A percentile compares a stretch with the other conserved stretches of the same genome.
These are phyloP conservation scores for Rhododendron kiyosumense DNA, from an alignment of 148 eudicot genomes.

Conservation along the genomic window DNA sequence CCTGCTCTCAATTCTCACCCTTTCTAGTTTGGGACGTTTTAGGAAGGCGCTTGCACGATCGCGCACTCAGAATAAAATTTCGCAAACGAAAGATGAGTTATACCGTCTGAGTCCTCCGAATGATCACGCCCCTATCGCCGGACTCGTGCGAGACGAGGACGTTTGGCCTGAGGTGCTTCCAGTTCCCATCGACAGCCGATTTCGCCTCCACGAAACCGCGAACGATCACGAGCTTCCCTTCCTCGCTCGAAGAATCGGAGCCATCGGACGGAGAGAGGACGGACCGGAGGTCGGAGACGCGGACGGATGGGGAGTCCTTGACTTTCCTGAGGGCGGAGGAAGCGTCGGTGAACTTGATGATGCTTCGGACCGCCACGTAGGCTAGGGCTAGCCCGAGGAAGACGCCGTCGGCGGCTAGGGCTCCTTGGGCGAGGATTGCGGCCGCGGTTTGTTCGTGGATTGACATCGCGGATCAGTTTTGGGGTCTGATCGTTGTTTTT, in stretches of 20 bases:
- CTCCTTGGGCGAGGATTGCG: slow-evolving; percentile 48
- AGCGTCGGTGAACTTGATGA: slow-evolving; percentile 39
- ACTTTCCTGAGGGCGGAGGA: slow-evolving; percentile 64
- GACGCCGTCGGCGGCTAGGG: slow-evolving; percentile 76
- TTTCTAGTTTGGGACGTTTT: not conserved
- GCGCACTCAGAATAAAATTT: not conserved
- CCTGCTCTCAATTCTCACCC: not conserved
- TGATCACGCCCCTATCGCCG: slow-evolving; percentile 56
- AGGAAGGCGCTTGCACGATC: not conserved
- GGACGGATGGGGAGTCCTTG: slow-evolving; percentile 47
- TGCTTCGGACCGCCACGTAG: slow-evolving; percentile 53
- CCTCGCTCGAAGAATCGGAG: slow-evolving; percentile 17
- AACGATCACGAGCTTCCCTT: slow-evolving; percentile 48
- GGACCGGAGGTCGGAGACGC: slow-evolving; percentile 71
- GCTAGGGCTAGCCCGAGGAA: slow-evolving; percentile 64
- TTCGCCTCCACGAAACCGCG: slow-evolving; percentile 65
- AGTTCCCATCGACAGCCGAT: slow-evolving; percentile 46
- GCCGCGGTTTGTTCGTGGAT: slow-evolving; percentile 56
- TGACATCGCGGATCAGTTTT: slow-evolving; percentile 40
- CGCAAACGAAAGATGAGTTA: not conserved
- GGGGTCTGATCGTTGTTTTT: not conserved
- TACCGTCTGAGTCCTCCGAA: slow-evolving; percentile 69
- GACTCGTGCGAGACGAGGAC: slow-evolving; percentile 47
- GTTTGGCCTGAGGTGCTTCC: slow-evolving; percentile 37
- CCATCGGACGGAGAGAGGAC: slow-evolving; percentile 21